A percentile compares a stretch with the other conserved stretches of the same genome.
phyloP scores from a whole-genome alignment of 495 filamentous ascomycete species.

The Hyaloscypha variabilis region DNA sequence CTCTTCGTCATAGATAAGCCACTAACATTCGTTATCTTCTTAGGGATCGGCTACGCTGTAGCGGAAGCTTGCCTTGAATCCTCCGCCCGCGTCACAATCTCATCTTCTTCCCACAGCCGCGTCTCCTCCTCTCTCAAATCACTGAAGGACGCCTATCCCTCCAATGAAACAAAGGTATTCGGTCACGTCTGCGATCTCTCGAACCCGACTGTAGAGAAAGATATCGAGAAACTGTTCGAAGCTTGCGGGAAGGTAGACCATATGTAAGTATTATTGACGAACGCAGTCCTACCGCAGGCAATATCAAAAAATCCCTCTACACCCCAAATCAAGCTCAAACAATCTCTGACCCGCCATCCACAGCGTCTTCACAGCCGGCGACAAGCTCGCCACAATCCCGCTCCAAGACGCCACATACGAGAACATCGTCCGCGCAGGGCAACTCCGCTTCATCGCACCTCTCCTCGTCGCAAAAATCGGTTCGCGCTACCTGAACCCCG shows the following conservation, averaged over 20 bases:
- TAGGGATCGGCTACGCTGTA: slow-evolving; percentile 59
- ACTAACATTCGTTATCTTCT: slow-evolving; percentile 1
- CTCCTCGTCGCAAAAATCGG: slow-evolving; percentile 56
- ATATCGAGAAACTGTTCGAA: slow-evolving; percentile 49
- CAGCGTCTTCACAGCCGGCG: slow-evolving; percentile 58
- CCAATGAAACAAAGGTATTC: slow-evolving; percentile 25
- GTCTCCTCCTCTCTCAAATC: slow-evolving; percentile 41
- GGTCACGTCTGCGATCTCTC: slow-evolving; percentile 57
- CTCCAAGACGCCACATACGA: slow-evolving; percentile 43
- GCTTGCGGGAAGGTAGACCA: slow-evolving; percentile 54
- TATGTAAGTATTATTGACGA: slow-evolving; percentile 31
- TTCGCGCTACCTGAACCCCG: slow-evolving; percentile 43
- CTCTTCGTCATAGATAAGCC: not conserved
- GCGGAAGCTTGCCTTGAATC: slow-evolving; percentile 53
- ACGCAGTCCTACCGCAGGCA: too few species aligned
- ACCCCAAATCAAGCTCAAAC: too few species aligned
- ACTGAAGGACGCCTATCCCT: slow-evolving; percentile 42
- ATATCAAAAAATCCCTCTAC: too few species aligned
- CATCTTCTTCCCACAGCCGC: slow-evolving; percentile 49
- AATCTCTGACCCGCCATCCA: too few species aligned
- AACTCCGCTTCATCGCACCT: slow-evolving; percentile 55
- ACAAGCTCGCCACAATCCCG: slow-evolving; percentile 39
- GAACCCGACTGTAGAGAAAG: slow-evolving; percentile 42
- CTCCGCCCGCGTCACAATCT: slow-evolving; percentile 54
- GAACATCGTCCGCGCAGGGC: slow-evolving; percentile 39